Conservation (phyloP, 352 stramenopile species). For the Blastocystis sp. region DNA sequence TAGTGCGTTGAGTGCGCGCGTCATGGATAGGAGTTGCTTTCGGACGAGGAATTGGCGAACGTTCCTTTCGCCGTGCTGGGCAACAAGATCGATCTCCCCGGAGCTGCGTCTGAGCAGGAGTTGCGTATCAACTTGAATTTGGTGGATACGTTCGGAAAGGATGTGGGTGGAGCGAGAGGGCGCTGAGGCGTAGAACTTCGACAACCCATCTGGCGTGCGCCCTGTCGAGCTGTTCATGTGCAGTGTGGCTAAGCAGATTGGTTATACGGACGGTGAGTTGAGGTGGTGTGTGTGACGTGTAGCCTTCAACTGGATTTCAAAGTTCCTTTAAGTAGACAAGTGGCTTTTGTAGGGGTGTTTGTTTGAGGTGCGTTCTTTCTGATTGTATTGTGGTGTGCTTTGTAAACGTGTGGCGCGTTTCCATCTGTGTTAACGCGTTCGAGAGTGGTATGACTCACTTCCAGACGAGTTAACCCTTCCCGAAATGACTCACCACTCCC, state of each 20-base stretch:
- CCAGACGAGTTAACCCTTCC: no score
- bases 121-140: conserved; percentile 91
- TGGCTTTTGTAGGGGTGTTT: background rate
- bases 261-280: background rate
- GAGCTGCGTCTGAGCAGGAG: conserved; percentile 95
- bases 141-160: conserved; percentile 98
- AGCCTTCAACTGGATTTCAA: conserved; percentile 57
- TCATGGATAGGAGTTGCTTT: conserved; percentile 84
- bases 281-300: background rate
- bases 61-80: conserved; percentile 98
- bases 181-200: conserved; percentile 75
- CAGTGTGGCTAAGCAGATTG: conserved; percentile 90
- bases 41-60: conserved; percentile 93
- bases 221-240: conserved; percentile 99
- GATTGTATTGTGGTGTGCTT: no score
- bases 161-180: conserved; percentile 77
- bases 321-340: conserved; percentile 50
- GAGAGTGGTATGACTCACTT: no score
- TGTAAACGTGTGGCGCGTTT: no score
- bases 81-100: conserved; percentile 99
- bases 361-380: no score
- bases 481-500: no score
- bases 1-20: background rate
- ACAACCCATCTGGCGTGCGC: conserved; percentile 77
- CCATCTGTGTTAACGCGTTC: no score